Conservation (phyloP, 768 basidiomycete genomes). For the Pulveroboletus sp. region DNA sequence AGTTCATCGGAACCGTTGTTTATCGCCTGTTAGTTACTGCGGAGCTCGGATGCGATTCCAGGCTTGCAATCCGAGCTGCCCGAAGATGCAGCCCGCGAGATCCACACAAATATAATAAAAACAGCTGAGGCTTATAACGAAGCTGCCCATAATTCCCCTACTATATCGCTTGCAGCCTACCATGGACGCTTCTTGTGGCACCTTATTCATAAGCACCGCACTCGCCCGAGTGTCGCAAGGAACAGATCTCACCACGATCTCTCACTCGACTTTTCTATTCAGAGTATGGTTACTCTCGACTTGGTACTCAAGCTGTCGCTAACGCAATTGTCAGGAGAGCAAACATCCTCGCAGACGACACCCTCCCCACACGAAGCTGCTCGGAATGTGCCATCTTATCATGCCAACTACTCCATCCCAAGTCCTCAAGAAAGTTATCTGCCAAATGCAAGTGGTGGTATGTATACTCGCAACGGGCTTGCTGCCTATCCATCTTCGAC, state of each 20-base stretch:
- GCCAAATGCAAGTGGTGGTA: slow-evolving; percentile 6
- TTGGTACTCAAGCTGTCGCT: slow-evolving; percentile 1
- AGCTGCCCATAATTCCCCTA: slow-evolving; percentile 56
- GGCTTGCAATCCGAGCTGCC: slow-evolving; percentile 57
- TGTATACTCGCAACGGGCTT: slow-evolving; percentile 17
- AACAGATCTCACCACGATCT: slow-evolving; percentile 36
- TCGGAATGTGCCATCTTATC: slow-evolving; percentile 9
- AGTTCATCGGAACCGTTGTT: background rate
- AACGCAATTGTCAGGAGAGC: slow-evolving; percentile 16
- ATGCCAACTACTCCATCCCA: slow-evolving; percentile 14
- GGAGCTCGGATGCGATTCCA: slow-evolving; percentile 52
- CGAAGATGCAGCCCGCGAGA: slow-evolving; percentile 58
- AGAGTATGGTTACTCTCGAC: slow-evolving; percentile 36
- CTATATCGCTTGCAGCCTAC: slow-evolving; percentile 63
- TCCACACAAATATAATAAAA: slow-evolving; percentile 58
- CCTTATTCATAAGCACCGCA: slow-evolving; percentile 58
- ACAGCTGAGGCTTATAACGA: slow-evolving; percentile 78
- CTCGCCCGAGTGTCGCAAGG: slow-evolving; percentile 40
- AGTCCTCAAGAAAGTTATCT: slow-evolving; percentile 19
- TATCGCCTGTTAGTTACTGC: slow-evolving; percentile 50
- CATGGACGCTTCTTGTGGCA: slow-evolving; percentile 77
- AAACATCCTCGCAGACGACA: slow-evolving; percentile 19
- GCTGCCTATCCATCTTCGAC: slow-evolving; percentile 28
- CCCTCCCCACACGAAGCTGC: slow-evolving; percentile 20
- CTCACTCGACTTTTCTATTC: slow-evolving; percentile 52